These are phyloP conservation scores for Rhynchospora pubera DNA, from an alignment of 176 grass and related monocot species.

Conservation along the genomic window DNA sequence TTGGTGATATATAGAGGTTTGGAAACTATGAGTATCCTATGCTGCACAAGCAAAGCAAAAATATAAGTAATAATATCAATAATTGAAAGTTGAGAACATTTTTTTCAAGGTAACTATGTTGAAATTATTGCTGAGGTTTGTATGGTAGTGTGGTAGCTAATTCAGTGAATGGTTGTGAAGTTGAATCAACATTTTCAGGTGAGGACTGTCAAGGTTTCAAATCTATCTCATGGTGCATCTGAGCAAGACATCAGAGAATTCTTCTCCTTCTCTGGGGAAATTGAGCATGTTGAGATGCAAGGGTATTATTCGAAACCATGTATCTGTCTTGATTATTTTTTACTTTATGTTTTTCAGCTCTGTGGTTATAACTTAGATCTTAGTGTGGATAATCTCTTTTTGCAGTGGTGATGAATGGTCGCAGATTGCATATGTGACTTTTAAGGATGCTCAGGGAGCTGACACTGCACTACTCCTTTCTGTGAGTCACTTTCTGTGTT, in stretches of 20 bases:
- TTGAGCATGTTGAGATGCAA: slow-evolving; percentile 82
- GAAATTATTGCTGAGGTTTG: slow-evolving; percentile 11
- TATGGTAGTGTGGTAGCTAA: background rate
- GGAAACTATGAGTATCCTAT: too few species aligned
- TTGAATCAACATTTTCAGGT: slow-evolving; percentile 37
- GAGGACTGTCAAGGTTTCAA: slow-evolving; percentile 70
- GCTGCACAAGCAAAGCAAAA: too few species aligned
- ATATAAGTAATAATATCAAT: background rate
- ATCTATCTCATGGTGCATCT: slow-evolving; percentile 75
- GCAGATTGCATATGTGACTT: slow-evolving; percentile 95
- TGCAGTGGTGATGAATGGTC: slow-evolving; percentile 85
- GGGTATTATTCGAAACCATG: slow-evolving; percentile 29
- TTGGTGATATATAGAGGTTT: background rate
- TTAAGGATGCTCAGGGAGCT: slow-evolving; percentile 81
- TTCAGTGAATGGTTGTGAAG: slow-evolving; percentile 22
- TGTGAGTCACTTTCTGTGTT: slow-evolving; percentile 33
- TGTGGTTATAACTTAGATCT: background rate
- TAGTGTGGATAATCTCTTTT: background rate
- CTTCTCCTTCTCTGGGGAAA: slow-evolving; percentile 93
- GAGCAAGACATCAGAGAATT: slow-evolving; percentile 87
- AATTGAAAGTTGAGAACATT: background rate
- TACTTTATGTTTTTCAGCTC: background rate
- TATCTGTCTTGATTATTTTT: background rate
- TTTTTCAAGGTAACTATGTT: background rate
- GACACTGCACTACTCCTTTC: slow-evolving; percentile 96